These are phyloP conservation scores for Eimeria brunetti DNA, from an alignment of 169 alveolate species.

Conservation along the genomic window DNA sequence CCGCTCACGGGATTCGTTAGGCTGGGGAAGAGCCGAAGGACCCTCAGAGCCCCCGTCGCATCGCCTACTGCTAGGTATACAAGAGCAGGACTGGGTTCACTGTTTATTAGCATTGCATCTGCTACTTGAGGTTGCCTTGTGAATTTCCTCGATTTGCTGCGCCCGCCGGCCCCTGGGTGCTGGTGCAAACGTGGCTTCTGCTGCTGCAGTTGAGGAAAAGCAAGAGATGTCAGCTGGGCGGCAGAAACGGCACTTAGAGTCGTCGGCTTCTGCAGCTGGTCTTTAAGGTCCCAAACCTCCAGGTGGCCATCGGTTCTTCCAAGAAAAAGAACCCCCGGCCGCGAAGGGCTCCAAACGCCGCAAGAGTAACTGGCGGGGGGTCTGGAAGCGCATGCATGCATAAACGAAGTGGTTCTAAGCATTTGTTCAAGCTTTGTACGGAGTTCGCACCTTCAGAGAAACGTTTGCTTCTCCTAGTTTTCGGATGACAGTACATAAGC, in stretches of 20 bases:
- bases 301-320: slow-evolving; percentile 67
- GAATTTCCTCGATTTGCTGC: slow-evolving; percentile 35
- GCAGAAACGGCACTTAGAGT: slow-evolving; percentile 30
- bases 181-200: slow-evolving; percentile 14
- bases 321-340: slow-evolving; percentile 77
- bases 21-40: slow-evolving; percentile 35
- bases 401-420: background rate
- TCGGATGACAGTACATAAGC: background rate
- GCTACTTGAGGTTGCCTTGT: background rate
- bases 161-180: background rate
- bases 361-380: slow-evolving; percentile 52
- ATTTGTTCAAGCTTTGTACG: background rate
- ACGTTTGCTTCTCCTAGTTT: background rate
- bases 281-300: slow-evolving; percentile 78
- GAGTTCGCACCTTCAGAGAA: background rate
- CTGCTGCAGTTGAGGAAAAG: slow-evolving; percentile 48
- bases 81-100: slow-evolving; percentile 3
- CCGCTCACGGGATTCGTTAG: slow-evolving; percentile 13
- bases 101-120: background rate
- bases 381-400: background rate
- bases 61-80: slow-evolving; percentile 44
- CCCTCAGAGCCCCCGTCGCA: slow-evolving; percentile 37
- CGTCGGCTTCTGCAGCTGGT: slow-evolving; percentile 55
- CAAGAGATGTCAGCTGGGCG: slow-evolving; percentile 18
- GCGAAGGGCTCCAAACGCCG: slow-evolving; percentile 77